Evolutionary conservation across 768 basidiomycete genomes (phyloP), one percentile per base, ranked within the genome.

Genomic region (Lactarius trivialis): DNA sequence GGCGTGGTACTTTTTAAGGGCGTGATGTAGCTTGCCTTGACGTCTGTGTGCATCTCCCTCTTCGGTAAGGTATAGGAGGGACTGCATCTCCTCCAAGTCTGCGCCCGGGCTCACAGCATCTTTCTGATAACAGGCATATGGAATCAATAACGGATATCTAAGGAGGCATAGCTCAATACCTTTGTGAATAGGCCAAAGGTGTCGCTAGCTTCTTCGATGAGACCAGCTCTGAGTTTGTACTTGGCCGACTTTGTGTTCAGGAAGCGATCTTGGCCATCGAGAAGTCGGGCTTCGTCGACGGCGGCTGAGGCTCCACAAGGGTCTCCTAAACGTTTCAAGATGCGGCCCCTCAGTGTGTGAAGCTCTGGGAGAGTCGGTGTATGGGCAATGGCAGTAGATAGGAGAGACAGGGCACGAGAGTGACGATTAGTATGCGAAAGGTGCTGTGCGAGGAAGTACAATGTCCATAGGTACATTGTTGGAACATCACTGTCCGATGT

Each of bases 61-160:
- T 73, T 97, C 94, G 19, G 80, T 73, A 26, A 98, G 76, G 74
- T 90, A 97, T 68, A 94, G 82, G 51, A 95, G 72, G 28, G 92
- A 93, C 72, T 99, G 97, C 92, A 99, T 93, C 63, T 98, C 96
- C 67, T 93, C 87, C 36, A 98, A 76, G 73, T 99, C 97, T 9
- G 81, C 76, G 3, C 82, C 82, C 19, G 93, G 88, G 55, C 82
- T 79, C 0, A 78, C 68, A 2, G 91, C 84, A 69, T 93, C 95
- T 84, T 96, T 98, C 93, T 96, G 71, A 37, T 45, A 7, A 11
- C 8, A 28, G 41, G 49, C 19, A 36, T 41, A 39, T 49, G 8
- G 36, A 19, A 56, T 50, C 19, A 58, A 49, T 9, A 14, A 32
- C 26, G 49, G 8, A 52, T 21, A 55, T 6, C 32, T 17, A 28